Evolutionary conservation across 164 flowering plant genomes (phyloP), one percentile per base, ranked within the genome.

Genomic region (Chloranthus sessilifolius): DNA sequence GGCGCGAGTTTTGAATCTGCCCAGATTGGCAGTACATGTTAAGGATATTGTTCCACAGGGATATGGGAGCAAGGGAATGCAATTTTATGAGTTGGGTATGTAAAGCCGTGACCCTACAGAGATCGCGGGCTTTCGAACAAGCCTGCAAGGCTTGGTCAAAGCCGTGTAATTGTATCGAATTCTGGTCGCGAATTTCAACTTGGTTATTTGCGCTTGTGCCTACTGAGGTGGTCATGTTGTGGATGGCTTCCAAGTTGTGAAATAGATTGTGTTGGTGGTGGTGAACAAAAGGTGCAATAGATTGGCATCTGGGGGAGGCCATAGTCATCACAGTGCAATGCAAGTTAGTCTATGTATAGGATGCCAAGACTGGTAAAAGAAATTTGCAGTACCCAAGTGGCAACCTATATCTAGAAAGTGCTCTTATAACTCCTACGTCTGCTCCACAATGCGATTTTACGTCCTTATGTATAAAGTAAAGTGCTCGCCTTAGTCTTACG

Each of bases 21-120:
- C 54, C 39, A 14, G 30, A 16, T 27, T 60, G 50, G 24, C 55
- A 25, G 43, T 59, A 59, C 9, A 68, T 16, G 25, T 30, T 34
- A 24, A 68, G 62, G 11, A 64, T 20, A 16, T 56, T 59, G 43
- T 68, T 68, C 73, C 73, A 68, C 1, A 60, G 42, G 20, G 68
- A 63, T n/a, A 64, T 22, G 19, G 17, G 38, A 8, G 59, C 40
- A 37, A 15, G 19, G 7, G 50, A 38, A 7, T 31, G 30, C 31
- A 59, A 21, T 55, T 63, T 68, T 50, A 68, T 24, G 34, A 68
- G 62, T 10, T 59, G 55, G 55, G 68, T 14, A 30, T 63, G 72
- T 27, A 46, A 9, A 6, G 30, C 23, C 20, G 3, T 29, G 10
- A 57, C 65, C 1, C 20, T 22, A 29, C 30, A 11, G 26, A 51